Evolutionary conservation across 2,329 filamentous ascomycete genomes (phyloP), one percentile per base, ranked within the genome.

Genomic region (Nothopassalora personata): DNA sequence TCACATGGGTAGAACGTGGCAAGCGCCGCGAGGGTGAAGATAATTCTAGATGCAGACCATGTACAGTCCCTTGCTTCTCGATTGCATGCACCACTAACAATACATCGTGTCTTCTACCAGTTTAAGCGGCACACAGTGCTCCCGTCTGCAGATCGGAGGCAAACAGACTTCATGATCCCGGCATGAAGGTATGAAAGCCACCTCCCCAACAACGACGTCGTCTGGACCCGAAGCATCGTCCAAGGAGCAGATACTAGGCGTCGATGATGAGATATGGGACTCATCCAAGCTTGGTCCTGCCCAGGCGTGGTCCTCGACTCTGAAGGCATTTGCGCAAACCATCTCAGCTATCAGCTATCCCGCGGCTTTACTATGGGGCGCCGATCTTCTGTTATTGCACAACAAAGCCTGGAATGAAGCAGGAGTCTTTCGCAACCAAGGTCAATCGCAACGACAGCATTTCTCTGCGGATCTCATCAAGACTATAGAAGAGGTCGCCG

Each of bases 331-430:
- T 36, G 57, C 59, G 36, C 28, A 56, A 6, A 76, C 75, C 30
- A 62, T 77, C 18, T 67, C 74, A 18, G 72, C 75, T 11, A 71
- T 79, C 52, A 68, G 72, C 10, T 75, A 78, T 59, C 73, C 74
- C 10, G 66, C 74, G 3, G 75, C 75, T 46, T 68, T 79, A 23
- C 77, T 77, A 63, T 78, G 76, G 76, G 73, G 73, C 15, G 61
- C 70, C 9, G 69, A 74, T 10, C 66, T 76, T 23, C 60, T 69
- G 9, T 68, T 75, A 11, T 66, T 78, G 6, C 72, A 76, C 63
- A 79, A 79, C 58, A 54, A 74, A 13, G 72, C 73, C 5, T 79
- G 77, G 77, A 67, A 62, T 13, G 73, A 72, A 53, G 68, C 70
- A 9, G 71, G 69, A 15, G 65, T 69, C 11, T 58, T 71, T 13